These are phyloP conservation scores for Blastocystis sp. DNA, from an alignment of 352 stramenopile genomes.

Conservation along the genomic window DNA sequence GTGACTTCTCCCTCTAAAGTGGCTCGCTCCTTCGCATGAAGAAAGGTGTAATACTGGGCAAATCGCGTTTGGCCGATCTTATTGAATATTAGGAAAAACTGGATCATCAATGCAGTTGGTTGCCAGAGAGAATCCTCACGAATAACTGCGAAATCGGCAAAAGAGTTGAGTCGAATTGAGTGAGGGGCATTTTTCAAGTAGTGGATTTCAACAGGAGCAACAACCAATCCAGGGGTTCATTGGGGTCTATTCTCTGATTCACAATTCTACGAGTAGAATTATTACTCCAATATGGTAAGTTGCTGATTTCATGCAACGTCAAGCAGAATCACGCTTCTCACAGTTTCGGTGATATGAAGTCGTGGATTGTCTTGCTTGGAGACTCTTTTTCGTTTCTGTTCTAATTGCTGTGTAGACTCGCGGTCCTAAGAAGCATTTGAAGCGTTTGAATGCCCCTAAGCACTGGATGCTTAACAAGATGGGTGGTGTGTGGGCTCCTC, in stretches of 20 bases:
- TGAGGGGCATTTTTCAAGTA: background rate
- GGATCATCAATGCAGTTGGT: slow-evolving; percentile 9
- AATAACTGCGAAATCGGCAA: background rate
- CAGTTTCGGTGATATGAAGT: too few relatives aligned
- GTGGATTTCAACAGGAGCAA: background rate
- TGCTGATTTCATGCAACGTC: slow-evolving; percentile 69
- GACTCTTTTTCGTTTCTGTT: too few relatives aligned
- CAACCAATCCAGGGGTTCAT: background rate
- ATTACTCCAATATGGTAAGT: slow-evolving; percentile 3
- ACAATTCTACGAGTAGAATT: slow-evolving; percentile 3
- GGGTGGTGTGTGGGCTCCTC: slow-evolving; percentile 68
- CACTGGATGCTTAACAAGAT: slow-evolving; percentile 73
- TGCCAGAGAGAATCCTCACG: too few relatives aligned
- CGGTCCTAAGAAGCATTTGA: slow-evolving; percentile 81
- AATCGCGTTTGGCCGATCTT: slow-evolving; percentile 48
- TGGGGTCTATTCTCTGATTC: background rate
- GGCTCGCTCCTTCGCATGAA: slow-evolving; percentile 34
- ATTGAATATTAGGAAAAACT: slow-evolving; percentile 55
- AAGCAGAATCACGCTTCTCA: too few relatives aligned
- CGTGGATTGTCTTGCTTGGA: too few relatives aligned
- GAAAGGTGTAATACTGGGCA: slow-evolving; percentile 44
- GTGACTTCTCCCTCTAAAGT: slow-evolving; percentile 52
- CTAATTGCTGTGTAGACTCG: slow-evolving; percentile 62
- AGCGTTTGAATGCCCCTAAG: slow-evolving; percentile 78
- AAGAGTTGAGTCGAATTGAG: background rate